These are phyloP conservation scores for Pythium folliculosum DNA, from an alignment of 352 stramenopile genomes.

Conservation along the genomic window DNA sequence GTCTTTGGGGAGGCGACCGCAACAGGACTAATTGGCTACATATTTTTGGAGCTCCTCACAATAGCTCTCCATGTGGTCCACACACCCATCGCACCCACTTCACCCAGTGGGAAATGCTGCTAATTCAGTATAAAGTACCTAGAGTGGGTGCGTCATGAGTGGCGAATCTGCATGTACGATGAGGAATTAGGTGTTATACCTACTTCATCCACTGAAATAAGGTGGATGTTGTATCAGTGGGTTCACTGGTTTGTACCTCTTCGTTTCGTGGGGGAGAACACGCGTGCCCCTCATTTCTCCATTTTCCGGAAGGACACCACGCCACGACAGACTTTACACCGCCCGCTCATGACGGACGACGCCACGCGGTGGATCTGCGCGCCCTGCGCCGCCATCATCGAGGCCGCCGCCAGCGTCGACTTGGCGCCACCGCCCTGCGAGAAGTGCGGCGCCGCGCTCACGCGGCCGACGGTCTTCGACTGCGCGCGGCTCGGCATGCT, in stretches of 20 bases:
- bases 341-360: neutral
- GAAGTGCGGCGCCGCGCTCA: conserved; percentile 43
- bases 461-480: conserved; percentile 50
- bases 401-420: neutral
- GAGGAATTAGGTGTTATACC: neutral
- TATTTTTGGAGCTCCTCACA: neutral
- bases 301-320: neutral
- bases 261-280: neutral
- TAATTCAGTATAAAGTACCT: conserved; percentile 3
- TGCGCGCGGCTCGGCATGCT: conserved; percentile 65
- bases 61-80: conserved; percentile 17
- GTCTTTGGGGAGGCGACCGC: neutral
- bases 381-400: conserved; percentile 21
- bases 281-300: neutral
- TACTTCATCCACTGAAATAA: conserved; percentile 6
- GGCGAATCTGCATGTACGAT: neutral
- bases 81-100: conserved; percentile 1
- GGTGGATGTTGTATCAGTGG: neutral
- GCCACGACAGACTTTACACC: neutral
- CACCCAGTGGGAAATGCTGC: neutral
- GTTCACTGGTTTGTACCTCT: neutral
- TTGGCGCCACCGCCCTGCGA: conserved; percentile 26
- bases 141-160: neutral
- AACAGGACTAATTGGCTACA: conserved; percentile 16
- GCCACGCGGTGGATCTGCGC: conserved; percentile 32